Evolutionary conservation across 208 protist genomes (phyloP), one percentile per base, ranked within the genome.

Genomic region (Leishmania aethiopica): DNA sequence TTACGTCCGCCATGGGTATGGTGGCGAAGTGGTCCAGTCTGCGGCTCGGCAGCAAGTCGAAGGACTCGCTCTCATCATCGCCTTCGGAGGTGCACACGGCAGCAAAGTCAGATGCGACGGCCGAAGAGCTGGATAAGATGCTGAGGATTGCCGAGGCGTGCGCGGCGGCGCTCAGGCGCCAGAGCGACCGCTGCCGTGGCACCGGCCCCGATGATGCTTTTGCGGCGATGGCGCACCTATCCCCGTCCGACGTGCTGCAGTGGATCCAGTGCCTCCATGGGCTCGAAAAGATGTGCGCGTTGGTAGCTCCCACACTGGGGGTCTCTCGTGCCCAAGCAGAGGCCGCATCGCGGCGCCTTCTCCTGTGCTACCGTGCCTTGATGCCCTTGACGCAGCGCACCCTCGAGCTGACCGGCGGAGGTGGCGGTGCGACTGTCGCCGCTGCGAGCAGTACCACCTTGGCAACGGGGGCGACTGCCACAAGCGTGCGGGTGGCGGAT

Each of bases 1-100:
- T 97, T 55, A 76, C 87, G 7, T 96, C 92, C 25, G 91, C 93
- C 11, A 92, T 96, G 78, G 73, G 35, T 45, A 90, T 97, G 67
- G 77, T 95, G 51, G 69, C 84, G 19, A 94, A 84, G 74, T 84
- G 85, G 82, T 53, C 82, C 7, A 37, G 0, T 59, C 76, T 5
- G 49, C 51, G 73, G 35, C 78, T 66, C 2, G 40, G 75, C 53
- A 37, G 75, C 37, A 66, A 17, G 40, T 28, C 57, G 40, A 37
- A 69, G 55, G 55, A 49, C 6, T 37, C 37, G 28, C 19, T 25
- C 37, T 32, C 19, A 40, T n/a, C 51, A 66, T 45, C 51, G 17
- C 51, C 45, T 51, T 35, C 28, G 40, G 70, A 51, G 70, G 17
- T n/a, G 3, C 42, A 40, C 35, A 47, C 51, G 47, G 2, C 73